Base-by-base conservation (phyloP, 352 stramenopile species). In the Phytophthora gonapodyides region DNA sequence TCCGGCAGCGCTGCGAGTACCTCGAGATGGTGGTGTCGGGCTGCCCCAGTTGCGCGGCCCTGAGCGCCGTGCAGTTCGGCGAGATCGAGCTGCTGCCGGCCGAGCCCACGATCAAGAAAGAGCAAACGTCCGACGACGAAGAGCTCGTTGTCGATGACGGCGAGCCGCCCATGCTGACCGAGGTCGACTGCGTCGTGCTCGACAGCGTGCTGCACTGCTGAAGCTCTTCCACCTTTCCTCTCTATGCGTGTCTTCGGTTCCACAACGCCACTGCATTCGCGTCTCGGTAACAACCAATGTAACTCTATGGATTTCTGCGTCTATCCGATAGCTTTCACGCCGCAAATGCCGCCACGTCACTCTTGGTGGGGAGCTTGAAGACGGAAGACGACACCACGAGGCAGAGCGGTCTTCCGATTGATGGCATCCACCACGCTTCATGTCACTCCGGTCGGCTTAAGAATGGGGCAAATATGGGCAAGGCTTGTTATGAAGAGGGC, bases 161-260 rank as follows among this genome's bases (percentile, higher is more conserved):
- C 46, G 47, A 61, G 10, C n/a, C 24, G 13, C 24, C 50, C 4
- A 24, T 67, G 16, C 68, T 76, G n/a, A 54, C 44, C 9, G 68
- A 79, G 37, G 34, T 49, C 8, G 71, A 79, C 48, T 75, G 64
- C 59, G 33, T 64, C 16, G 55, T 69, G 45, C 60, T 79, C 21
- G 42, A 67, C 16, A 52, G 69, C 1, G 41, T 71, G 21, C 58
- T 79, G 9, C 51, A 63, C 10, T 40, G 40, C 11, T 58, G 31
- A 63, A 24, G 35, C 15, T 11, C 15, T 52, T 44, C 5, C 27
- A 31, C 3, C 27, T 31, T 31, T 31, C 27, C 27, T 8, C 27
- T 31, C 27, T 8, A 31, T 31, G 27, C n/a, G 49, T 47, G 21
- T 16, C 21, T 38, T 19, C n/a, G 40, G 30, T 35, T 12, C n/a